A percentile compares a stretch with the other conserved stretches of the same genome.
phyloP scores from a whole-genome alignment of 2,329 filamentous ascomycete species.

The Alternaria atra region DNA sequence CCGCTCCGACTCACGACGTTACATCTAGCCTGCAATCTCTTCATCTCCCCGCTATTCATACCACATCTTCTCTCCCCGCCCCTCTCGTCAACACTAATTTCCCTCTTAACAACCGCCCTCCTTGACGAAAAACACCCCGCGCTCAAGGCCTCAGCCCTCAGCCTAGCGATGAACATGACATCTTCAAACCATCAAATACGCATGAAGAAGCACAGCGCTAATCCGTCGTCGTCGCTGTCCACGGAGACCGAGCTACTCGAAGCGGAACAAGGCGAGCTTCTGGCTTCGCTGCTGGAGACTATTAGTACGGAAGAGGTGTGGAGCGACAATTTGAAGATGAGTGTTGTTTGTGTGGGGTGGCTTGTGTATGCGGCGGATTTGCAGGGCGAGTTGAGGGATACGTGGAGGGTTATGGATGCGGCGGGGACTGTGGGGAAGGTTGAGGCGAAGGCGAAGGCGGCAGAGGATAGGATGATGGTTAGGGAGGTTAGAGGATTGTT shows the following conservation, averaged over 20 bases:
- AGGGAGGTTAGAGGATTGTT: constrained; percentile 48
- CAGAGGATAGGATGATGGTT: constrained; percentile 44
- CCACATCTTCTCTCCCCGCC: constrained; percentile 65
- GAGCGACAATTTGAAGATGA: constrained; percentile 77
- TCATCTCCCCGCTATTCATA: constrained; percentile 76
- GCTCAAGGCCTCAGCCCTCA: constrained; percentile 81
- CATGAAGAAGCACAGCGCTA: constrained; percentile 59
- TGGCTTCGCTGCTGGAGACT: constrained; percentile 81
- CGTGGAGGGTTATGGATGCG: constrained; percentile 82
- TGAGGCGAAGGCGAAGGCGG: constrained; percentile 32
- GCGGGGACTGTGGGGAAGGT: constrained; percentile 64
- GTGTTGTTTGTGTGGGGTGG: constrained; percentile 78
- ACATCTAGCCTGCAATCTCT: constrained; percentile 86
- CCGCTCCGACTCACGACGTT: constrained; percentile 82
- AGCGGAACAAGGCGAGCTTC: constrained; percentile 79
- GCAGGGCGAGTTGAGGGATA: constrained; percentile 79
- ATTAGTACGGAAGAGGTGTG: constrained; percentile 62
- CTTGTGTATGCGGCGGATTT: constrained; percentile 74
- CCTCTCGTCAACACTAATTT: constrained; percentile 65
- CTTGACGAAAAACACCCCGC: constrained; percentile 78
- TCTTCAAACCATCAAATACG: constrained; percentile 73
- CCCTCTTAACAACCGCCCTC: constrained; percentile 79
- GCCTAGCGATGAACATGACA: constrained; percentile 83
- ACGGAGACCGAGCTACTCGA: constrained; percentile 63
- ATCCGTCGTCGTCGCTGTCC: constrained; percentile 20